Base-by-base conservation (phyloP, 129 eudicot genomes). In the Oenanthe sinensis region DNA sequence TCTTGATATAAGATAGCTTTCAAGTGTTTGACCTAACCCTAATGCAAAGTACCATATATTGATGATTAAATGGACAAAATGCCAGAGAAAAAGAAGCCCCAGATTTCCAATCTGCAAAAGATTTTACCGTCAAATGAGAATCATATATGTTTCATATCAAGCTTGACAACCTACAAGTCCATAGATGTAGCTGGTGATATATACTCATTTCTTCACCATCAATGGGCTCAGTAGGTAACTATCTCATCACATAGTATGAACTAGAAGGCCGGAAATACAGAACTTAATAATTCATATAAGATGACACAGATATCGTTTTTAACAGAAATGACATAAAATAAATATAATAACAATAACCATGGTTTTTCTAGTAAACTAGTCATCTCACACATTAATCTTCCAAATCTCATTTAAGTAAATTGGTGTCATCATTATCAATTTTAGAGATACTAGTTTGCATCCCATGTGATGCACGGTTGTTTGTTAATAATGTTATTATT, bases 1-100 rank as follows among this genome's bases (percentile, higher is more conserved):
- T 40, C 80, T 76, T 44, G 96, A 82, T 52, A 93, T 88, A 20
- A 87, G 90, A 81, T 80, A 80, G 92, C 93, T 91, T 85, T 93
- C 92, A 11, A 89, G 60, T 68, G 86, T 80, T 44, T 78, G 82
- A 80, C 77, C 68, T 70, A 87, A 19, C 78, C 84, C 83, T 48
- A 47, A 74, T 40, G 77, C 80, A 69, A 85, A 68, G 92, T 81
- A 91, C 83, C 89, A 85, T 3, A 88, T 50, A 72, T 83, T 88
- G 73, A 87, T 26, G 47, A 89, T 48, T 71, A 89, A 62, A 82
- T 93, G 98, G 79, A 93, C 71, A 47, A 78, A 49, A 45, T 82
- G 75, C 97, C 90, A 93, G 60, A 89, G 76, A 37, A 93, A 58
- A 45, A 69, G 70, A 85, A 86, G 81, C 63, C 75, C 71, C 58